phyloP scores from a whole-genome alignment of 176 grass and related monocot species.

The Carex pumila region DNA sequence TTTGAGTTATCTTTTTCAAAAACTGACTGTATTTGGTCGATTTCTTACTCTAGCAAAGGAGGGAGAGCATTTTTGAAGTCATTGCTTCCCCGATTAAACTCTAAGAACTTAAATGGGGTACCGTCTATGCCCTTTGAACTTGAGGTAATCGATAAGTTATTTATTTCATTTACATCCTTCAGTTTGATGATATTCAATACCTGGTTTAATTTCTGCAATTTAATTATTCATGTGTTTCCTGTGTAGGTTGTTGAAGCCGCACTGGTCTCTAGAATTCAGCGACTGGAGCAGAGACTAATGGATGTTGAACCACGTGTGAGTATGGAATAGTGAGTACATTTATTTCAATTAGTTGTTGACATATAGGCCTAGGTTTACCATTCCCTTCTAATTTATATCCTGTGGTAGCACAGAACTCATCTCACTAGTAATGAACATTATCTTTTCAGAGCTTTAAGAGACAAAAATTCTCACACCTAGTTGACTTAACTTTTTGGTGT shows the following conservation, averaged over 20 bases:
- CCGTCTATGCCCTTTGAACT: constrained; percentile 95
- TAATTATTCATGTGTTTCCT: not conserved
- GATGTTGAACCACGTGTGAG: constrained; percentile 89
- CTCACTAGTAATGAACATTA: not conserved
- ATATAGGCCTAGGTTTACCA: not conserved
- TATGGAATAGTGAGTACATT: constrained; percentile 26
- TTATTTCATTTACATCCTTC: not conserved
- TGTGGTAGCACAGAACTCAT: not conserved
- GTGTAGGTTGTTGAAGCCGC: constrained; percentile 94
- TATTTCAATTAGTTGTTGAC: not conserved
- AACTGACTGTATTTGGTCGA: constrained; percentile 5
- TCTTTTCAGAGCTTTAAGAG: not conserved
- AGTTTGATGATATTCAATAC: not conserved
- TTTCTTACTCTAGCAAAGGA: constrained; percentile 60
- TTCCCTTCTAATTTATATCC: not conserved
- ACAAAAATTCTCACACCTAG: not conserved
- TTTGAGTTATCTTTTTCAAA: not conserved
- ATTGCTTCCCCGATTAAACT: constrained; percentile 80
- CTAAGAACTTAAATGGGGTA: constrained; percentile 63
- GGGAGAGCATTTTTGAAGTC: constrained; percentile 67
- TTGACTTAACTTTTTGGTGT: not conserved
- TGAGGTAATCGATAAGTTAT: constrained; percentile 56
- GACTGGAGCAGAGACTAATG: constrained; percentile 78
- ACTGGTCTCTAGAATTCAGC: constrained; percentile 85
- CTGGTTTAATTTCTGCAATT: not conserved